Conservation (phyloP, 371 early-diverging fungal genomes). For the Syncephalastrum sp. region DNA sequence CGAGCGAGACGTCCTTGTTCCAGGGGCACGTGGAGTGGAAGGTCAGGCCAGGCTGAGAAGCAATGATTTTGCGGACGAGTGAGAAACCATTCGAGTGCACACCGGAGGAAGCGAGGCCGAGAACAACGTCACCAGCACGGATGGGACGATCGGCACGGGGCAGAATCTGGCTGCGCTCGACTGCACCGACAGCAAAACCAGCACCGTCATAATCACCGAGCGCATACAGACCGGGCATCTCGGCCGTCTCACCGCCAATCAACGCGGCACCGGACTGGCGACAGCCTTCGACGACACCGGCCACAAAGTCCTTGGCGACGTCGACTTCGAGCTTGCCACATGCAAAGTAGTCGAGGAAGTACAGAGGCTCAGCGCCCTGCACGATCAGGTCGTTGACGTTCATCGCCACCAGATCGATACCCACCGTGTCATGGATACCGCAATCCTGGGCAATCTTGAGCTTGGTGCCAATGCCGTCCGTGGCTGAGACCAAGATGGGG, state of each 20-base stretch:
- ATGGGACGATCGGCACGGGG: constrained; percentile 77
- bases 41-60: constrained; percentile 65
- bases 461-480: constrained; percentile 99
- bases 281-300: constrained; percentile 95
- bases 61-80: constrained; percentile 89
- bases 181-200: constrained; percentile 98
- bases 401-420: constrained; percentile 98
- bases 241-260: constrained; percentile 98
- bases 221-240: constrained; percentile 96
- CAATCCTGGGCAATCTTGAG: constrained; percentile 90
- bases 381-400: constrained; percentile 97
- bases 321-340: constrained; percentile 91
- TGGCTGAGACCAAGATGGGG: constrained; percentile 92
- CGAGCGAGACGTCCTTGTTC: constrained; percentile 64
- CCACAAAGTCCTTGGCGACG: constrained; percentile 87
- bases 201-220: constrained; percentile 92
- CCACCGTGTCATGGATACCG: constrained; percentile 86
- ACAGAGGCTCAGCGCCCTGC: constrained; percentile 98
- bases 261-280: constrained; percentile 90
- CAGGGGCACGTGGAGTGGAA: constrained; percentile 86
- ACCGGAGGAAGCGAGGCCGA: constrained; percentile 93
- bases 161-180: constrained; percentile 82
- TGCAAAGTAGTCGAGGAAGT: constrained; percentile 98
- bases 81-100: constrained; percentile 98
- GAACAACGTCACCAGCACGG: constrained; percentile 77